phyloP scores from a whole-genome alignment of 805 yeast genomes.

The Candida silvatica region DNA sequence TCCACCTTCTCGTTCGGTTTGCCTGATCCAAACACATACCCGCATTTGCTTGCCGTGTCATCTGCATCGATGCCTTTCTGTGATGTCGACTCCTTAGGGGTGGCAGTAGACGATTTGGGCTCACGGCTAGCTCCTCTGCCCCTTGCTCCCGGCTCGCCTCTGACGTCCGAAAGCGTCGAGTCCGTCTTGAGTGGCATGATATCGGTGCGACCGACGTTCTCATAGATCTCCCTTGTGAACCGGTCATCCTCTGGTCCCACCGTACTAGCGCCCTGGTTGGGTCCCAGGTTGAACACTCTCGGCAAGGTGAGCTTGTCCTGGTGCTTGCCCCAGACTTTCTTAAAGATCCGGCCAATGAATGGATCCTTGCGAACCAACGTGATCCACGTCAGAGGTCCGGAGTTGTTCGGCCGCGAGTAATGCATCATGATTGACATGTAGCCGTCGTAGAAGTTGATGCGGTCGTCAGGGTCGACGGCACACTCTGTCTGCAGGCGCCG shows the following conservation, averaged over 20 bases:
- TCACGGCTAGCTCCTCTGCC: slow-evolving; percentile 8
- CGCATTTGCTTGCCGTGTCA: no score
- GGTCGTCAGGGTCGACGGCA: no score
- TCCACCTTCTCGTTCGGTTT: no score
- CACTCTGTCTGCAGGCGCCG: no score
- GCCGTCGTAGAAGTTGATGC: slow-evolving; percentile 33
- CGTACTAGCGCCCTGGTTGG: no score
- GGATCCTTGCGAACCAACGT: slow-evolving; percentile 40
- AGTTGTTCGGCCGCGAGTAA: slow-evolving; percentile 33
- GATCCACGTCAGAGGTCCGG: slow-evolving; percentile 46
- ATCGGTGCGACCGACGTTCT: neutral
- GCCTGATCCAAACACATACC: no score
- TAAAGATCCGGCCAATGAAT: slow-evolving; percentile 28
- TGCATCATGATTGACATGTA: slow-evolving; percentile 33
- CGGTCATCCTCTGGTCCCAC: neutral
- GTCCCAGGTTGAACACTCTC: no score
- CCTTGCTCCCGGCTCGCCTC: neutral
- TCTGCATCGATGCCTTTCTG: slow-evolving; percentile 1
- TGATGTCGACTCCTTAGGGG: neutral
- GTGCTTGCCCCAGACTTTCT: slow-evolving; percentile 14
- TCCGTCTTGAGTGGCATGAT: neutral
- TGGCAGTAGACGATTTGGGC: slow-evolving; percentile 15
- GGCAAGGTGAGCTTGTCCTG: slow-evolving; percentile 5
- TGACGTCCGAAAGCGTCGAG: neutral
- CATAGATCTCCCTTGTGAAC: slow-evolving; percentile 1